These are phyloP conservation scores for Pseudozyma thailandica DNA, from an alignment of 1,284 basidiomycete genomes.

Conservation along the genomic window DNA sequence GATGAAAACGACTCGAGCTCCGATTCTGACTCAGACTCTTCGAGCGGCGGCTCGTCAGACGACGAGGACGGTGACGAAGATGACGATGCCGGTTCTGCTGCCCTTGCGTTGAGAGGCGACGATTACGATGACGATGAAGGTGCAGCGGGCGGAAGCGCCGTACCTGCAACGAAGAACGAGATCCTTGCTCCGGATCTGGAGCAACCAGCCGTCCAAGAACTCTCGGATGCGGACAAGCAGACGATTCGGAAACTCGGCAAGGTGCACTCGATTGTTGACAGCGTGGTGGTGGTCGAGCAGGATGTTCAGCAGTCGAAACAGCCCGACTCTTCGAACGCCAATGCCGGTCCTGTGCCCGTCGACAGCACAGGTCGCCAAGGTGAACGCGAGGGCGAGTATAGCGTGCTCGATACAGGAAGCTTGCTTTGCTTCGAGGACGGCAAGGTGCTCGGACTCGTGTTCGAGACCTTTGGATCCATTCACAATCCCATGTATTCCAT, in stretches of 20 bases:
- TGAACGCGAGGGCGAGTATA: constrained; percentile 54
- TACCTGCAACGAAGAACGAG: constrained; percentile 62
- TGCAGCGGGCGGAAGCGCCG: constrained; percentile 9
- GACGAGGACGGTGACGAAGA: constrained; percentile 25
- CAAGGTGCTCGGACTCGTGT: constrained; percentile 84
- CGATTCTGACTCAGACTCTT: constrained; percentile 24
- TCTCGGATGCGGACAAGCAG: constrained; percentile 36
- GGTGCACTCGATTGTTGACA: constrained; percentile 63
- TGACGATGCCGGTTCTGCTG: constrained; percentile 1
- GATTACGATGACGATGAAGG: constrained; percentile 50
- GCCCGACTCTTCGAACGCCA: not conserved
- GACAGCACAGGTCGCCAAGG: constrained; percentile 50
- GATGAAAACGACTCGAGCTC: constrained; percentile 20
- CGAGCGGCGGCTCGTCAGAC: constrained; percentile 30
- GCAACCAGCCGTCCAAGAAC: constrained; percentile 30
- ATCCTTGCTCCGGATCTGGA: constrained; percentile 46
- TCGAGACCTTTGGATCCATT: constrained; percentile 90
- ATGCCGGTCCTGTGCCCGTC: constrained; percentile 19
- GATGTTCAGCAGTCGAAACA: constrained; percentile 35
- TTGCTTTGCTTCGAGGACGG: constrained; percentile 84
- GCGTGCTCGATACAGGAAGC: constrained; percentile 89
- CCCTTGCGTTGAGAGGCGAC: constrained; percentile 17
- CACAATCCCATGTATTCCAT: constrained; percentile 84
- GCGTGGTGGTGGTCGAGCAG: constrained; percentile 63
- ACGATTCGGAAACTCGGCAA: constrained; percentile 51